phyloP scores from a whole-genome alignment of 148 eudicot genomes.

The Chenopodium formosanum region DNA sequence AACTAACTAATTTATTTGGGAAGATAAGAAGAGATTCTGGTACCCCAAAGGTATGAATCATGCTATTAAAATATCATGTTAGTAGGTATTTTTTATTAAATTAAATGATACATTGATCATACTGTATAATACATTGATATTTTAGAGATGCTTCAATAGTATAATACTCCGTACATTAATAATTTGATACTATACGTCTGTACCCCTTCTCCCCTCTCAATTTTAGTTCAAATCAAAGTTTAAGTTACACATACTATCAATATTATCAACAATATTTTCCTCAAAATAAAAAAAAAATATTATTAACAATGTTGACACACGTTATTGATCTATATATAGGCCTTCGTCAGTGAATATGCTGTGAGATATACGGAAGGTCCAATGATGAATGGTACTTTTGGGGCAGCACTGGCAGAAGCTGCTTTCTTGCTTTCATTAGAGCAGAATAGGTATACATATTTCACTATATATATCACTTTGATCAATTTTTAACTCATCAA shows the following conservation, averaged over 20 bases:
- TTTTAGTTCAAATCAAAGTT: too few species aligned
- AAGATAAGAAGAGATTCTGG: slow-evolving; percentile 6
- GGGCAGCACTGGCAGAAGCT: slow-evolving; percentile 33
- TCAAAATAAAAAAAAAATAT: too few species aligned
- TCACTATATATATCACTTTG: background rate
- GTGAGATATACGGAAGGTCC: slow-evolving; percentile 5
- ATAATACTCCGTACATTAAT: too few species aligned
- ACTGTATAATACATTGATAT: too few species aligned
- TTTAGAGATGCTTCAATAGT: too few species aligned
- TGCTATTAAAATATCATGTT: background rate
- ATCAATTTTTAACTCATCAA: background rate
- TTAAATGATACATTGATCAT: too few species aligned
- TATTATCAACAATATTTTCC: too few species aligned
- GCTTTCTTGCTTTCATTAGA: slow-evolving; percentile 25
- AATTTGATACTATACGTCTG: too few species aligned
- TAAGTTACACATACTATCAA: too few species aligned
- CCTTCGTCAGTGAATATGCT: slow-evolving; percentile 33
- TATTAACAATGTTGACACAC: too few species aligned
- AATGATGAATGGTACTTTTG: slow-evolving; percentile 18
- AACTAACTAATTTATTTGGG: slow-evolving; percentile 10
- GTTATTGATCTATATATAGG: background rate
- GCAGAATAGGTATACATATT: background rate
- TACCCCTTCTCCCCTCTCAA: too few species aligned
- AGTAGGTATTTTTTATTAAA: too few species aligned
- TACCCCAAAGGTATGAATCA: slow-evolving; percentile 27